Evolutionary conservation across 768 basidiomycete genomes (phyloP), one percentile per base, ranked within the genome.

Genomic region (Pleurotus eryngii): DNA sequence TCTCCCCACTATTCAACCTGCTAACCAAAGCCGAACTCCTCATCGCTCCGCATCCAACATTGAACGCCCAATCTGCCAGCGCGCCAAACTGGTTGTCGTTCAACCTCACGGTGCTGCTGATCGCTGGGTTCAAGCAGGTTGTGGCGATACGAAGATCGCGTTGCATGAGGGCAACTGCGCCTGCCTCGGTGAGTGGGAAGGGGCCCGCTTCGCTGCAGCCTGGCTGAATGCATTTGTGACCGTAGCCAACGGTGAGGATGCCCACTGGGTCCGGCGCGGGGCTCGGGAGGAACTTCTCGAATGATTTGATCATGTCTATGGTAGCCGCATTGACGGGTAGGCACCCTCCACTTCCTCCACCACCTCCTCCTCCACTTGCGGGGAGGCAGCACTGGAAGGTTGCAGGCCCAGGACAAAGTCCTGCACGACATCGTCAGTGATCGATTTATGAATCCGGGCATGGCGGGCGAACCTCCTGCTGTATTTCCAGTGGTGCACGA

Each of bases 71-170:
- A 9, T 66, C 63, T 1, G 66, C 62, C 26, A 74, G 58, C 8
- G 73, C 72, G n/a, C 70, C 72, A 60, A 66, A 69, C 59, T 73
- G 70, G 51, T 73, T 72, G 9, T 63, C 70, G 43, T 68, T 73
- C 49, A 72, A 55, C 18, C 45, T 48, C 18, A 72, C 62, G 37
- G 46, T 61, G 50, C 65, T 63, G 61, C 35, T 57, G 49, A 73
- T 63, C 35, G 63, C 46, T 17, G 62, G 58, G 40, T 67, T 62
- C 24, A 74, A 55, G 64, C 72, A 74, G 37, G 55, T 63, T 0
- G 66, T 65, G 60, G 68, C 70, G 35, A 59, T 63, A 43, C 60
- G 49, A 26, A 70, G 43, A 49, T 72, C 72, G 18, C 60, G 58
- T 26, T 57, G 47, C 39, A 74, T 63, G 40, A 74, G 70, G 22